phyloP scores from a whole-genome alignment of 169 alveolate species.

The Plasmodium coatneyi region DNA sequence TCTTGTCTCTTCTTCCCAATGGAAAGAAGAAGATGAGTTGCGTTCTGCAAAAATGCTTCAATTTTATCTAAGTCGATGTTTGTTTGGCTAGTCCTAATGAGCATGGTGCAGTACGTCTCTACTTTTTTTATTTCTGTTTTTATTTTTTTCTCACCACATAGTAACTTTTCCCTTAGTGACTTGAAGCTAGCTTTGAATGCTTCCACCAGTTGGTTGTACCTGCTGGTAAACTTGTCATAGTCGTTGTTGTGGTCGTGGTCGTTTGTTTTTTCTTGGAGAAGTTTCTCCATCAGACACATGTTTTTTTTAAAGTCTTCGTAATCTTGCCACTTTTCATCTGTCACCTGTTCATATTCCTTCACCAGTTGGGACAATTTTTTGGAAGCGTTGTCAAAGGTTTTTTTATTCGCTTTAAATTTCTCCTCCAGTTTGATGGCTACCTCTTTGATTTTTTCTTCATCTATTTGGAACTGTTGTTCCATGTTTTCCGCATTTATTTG shows the following conservation, averaged over 20 bases:
- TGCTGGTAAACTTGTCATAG: not conserved
- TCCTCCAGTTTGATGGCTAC: not conserved
- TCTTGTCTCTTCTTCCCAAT: conserved; percentile 19
- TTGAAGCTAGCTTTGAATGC: conserved; percentile 2
- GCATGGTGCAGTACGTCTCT: conserved; percentile 29
- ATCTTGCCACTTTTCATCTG: not conserved
- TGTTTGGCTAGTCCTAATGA: not conserved
- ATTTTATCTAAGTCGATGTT: conserved; percentile 27
- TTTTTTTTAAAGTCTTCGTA: not conserved
- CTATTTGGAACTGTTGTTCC: not conserved
- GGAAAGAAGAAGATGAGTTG: conserved; percentile 11
- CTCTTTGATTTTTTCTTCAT: not conserved
- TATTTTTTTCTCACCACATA: conserved; percentile 17
- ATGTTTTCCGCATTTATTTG: not conserved
- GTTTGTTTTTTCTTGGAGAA: not conserved
- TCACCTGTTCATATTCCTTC: not conserved
- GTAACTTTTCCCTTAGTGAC: not conserved
- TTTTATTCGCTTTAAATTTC: conserved; percentile 30
- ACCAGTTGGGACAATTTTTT: conserved; percentile 9
- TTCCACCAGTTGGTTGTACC: not conserved
- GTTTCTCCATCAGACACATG: not conserved
- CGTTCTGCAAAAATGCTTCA: not conserved
- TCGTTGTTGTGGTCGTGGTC: not conserved
- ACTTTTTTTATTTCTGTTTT: conserved; percentile 34
- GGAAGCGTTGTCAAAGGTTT: conserved; percentile 2